Percentiles rank a stretch among this genome's conserved stretches.
phyloP scores from a whole-genome alignment of 192 early-diverging fungal species.

The Coemansia sp. region DNA sequence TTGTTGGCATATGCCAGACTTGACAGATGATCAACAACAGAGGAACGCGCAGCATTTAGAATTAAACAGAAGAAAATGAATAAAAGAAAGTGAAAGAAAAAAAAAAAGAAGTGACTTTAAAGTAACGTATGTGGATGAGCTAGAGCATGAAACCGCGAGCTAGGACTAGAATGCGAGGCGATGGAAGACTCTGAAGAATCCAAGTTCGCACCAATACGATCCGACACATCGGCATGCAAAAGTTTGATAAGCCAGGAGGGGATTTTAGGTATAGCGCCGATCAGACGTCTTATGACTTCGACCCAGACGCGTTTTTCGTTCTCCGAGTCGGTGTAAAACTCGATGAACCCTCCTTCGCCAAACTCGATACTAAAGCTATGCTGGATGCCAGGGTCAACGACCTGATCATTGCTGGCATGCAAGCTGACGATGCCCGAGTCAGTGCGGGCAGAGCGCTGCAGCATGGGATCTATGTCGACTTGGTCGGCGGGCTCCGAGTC shows the following conservation, averaged over 20 bases:
- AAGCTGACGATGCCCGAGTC: constrained; percentile 49
- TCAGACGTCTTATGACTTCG: constrained; percentile 38
- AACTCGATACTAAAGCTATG: constrained; percentile 59
- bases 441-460: constrained; percentile 12
- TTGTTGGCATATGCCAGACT: not conserved
- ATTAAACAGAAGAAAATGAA: not conserved
- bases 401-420: constrained; percentile 8
- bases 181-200: constrained; percentile 38
- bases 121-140: constrained; percentile 28
- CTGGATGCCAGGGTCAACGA: constrained; percentile 47
- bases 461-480: constrained; percentile 52
- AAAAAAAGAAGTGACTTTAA: constrained; percentile 1
- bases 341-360: constrained; percentile 45
- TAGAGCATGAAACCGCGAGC: constrained; percentile 40
- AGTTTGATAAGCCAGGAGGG: constrained; percentile 58
- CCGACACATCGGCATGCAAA: constrained; percentile 51
- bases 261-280: constrained; percentile 53
- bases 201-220: constrained; percentile 15
- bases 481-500: constrained; percentile 47
- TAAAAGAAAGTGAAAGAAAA: not conserved
- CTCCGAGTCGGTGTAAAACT: constrained; percentile 53
- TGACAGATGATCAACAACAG: not conserved
- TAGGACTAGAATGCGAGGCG: constrained; percentile 26
- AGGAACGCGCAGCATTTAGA: not conserved
- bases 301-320: constrained; percentile 54